phyloP scores from a whole-genome alignment of 2,329 filamentous ascomycete genomes.

The Peltaster fructicola region DNA sequence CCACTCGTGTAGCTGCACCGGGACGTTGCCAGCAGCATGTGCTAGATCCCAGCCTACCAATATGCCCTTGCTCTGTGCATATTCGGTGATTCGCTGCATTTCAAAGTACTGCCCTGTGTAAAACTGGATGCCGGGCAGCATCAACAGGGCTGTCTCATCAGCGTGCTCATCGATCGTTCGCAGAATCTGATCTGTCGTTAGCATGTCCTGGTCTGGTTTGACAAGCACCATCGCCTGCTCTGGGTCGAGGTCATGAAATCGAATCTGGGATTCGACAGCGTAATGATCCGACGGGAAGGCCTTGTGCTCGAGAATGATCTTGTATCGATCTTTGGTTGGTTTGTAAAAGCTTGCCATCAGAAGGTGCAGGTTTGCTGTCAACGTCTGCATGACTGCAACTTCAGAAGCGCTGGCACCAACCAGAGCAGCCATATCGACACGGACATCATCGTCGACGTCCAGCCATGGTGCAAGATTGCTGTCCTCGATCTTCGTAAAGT shows the following conservation, averaged over 20 bases:
- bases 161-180: conserved; percentile 57
- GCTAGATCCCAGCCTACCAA: conserved; percentile 76
- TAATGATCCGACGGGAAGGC: conserved; percentile 86
- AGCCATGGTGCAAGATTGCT: conserved; percentile 57
- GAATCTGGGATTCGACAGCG: conserved; percentile 65
- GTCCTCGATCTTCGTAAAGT: conserved; percentile 53
- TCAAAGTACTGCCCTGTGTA: conserved; percentile 83
- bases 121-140: conserved; percentile 78
- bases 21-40: conserved; percentile 71
- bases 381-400: conserved; percentile 73
- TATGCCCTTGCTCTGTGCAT: conserved; percentile 55
- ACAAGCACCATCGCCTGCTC: conserved; percentile 56
- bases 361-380: conserved; percentile 67
- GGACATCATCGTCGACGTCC: conserved; percentile 59
- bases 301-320: conserved; percentile 77
- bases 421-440: conserved; percentile 50
- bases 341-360: conserved; percentile 72
- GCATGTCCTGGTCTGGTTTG: conserved; percentile 35
- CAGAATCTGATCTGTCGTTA: conserved; percentile 56
- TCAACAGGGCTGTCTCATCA: conserved; percentile 51
- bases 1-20: conserved; percentile 68
- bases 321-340: conserved; percentile 47
- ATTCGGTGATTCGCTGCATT: conserved; percentile 58
- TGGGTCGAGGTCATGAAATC: conserved; percentile 50
- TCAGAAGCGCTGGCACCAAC: conserved; percentile 58